These are phyloP conservation scores for Ligustrum vulgare DNA, from an alignment of 257 asterid genomes.

Conservation along the genomic window DNA sequence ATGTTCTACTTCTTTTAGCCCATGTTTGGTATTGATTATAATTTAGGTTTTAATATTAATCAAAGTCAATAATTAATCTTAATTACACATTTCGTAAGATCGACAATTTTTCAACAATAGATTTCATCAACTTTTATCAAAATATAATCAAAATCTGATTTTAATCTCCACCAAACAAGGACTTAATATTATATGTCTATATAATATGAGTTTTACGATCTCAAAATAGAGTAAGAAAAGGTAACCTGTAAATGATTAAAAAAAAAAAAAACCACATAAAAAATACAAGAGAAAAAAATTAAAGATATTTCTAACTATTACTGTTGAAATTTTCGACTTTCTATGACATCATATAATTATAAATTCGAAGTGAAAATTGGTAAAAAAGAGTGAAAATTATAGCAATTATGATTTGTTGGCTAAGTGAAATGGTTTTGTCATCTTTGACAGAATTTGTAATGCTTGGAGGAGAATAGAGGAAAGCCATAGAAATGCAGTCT, in stretches of 20 bases:
- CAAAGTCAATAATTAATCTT: too few relatives aligned
- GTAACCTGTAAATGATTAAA: background rate
- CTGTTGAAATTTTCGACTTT: background rate
- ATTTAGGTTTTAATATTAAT: too few relatives aligned
- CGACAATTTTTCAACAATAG: too few relatives aligned
- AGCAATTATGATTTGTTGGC: slow-evolving; percentile 50
- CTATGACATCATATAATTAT: slow-evolving; percentile 26
- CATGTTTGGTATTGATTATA: too few relatives aligned
- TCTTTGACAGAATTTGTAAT: slow-evolving; percentile 13
- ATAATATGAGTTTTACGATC: background rate
- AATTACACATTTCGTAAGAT: too few relatives aligned
- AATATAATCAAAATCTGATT: too few relatives aligned
- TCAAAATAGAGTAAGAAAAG: background rate
- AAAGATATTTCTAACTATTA: background rate
- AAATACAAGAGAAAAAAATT: background rate
- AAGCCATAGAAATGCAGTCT: slow-evolving; percentile 60
- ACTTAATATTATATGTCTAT: too few relatives aligned
- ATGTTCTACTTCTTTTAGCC: too few relatives aligned
- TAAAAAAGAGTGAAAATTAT: slow-evolving; percentile 40
- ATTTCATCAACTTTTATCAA: too few relatives aligned
- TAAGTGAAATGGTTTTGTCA: slow-evolving; percentile 46
- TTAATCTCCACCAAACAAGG: too few relatives aligned
- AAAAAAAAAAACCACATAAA: background rate
- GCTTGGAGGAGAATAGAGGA: slow-evolving; percentile 49
- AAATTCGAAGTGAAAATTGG: slow-evolving; percentile 40